Evolutionary conservation across 2,329 filamentous ascomycete species (phyloP).

Genomic region (Alternaria infectoria): DNA sequence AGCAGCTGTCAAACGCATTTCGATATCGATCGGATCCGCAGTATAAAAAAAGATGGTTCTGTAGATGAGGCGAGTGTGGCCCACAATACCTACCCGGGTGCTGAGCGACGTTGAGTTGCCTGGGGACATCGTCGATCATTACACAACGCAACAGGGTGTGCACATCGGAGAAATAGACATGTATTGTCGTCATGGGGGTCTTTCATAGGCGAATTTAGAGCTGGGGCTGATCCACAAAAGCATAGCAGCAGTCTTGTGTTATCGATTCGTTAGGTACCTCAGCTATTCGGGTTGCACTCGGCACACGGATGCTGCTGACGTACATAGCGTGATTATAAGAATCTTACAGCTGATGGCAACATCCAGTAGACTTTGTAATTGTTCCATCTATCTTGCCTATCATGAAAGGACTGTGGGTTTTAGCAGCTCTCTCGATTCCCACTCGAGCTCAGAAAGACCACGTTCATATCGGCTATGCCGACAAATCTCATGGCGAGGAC

Average conservation of each 20-base stretch:
- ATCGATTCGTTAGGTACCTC: not conserved
- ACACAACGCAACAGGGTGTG: not conserved
- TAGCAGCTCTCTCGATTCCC: not conserved
- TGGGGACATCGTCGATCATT: not conserved
- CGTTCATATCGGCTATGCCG: not conserved
- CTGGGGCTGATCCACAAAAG: not conserved
- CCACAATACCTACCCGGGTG: not conserved
- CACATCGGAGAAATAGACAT: not conserved
- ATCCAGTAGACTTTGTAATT: not conserved
- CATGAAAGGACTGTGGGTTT: not conserved
- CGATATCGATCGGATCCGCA: not conserved
- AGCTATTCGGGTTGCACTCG: not conserved
- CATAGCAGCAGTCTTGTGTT: not conserved
- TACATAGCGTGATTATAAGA: not conserved
- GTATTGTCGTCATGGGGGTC: not conserved
- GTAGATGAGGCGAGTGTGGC: not conserved
- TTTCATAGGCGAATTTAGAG: not conserved
- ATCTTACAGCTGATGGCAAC: not conserved
- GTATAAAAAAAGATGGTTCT: not conserved
- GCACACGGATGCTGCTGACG: not conserved
- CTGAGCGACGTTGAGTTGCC: not conserved
- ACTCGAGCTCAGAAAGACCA: not conserved
- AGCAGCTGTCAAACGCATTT: not conserved
- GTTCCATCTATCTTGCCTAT: not conserved
- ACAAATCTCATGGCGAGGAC: not conserved